Base-by-base conservation (phyloP, 1,284 basidiomycete species). In the Microbotryomycetes sp. region DNA sequence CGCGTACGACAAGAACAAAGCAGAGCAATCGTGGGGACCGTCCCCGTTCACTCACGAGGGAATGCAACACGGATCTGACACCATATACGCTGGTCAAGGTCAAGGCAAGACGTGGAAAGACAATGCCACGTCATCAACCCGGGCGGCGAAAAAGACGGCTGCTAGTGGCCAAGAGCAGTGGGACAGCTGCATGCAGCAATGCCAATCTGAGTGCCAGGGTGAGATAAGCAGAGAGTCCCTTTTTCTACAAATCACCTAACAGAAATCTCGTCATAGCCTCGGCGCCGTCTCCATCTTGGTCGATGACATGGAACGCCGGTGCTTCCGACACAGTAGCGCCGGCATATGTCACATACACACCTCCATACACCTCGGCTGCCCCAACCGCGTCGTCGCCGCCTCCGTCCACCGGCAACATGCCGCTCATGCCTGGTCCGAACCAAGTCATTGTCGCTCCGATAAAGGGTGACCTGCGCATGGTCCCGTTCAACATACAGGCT, bases 371-470 rank as follows among this genome's bases (percentile, higher is more conserved):
- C 18, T 18, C 35, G 9, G 35, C 35, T 41, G 35, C 35, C 18
- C 11, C 35, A 11, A 9, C 35, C 11, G 35, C 35, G 35, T 18
- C 35, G 35, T 41, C 35, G 9, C 11, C 35, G 9, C 11, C 35
- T 9, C 35, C 35, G 9, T 9, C 11, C 18, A 18, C 11, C 35
- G 35, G 35, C 30, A 24, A 13, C 16, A 52, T 55, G 1, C 41
- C 31, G 7, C 50, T 62, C 35, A 30, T 59, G 24, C 53, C 62
- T 1, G 60, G 56, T 0, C 60, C 61, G 0, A 53, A 52, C 1
- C 56, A 68, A n/a, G 64, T 68, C 18, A 53, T 68, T 35, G 66
- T 68, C 18, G 66, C 64, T n/a, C 66, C 64, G 4, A 65, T 63
- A 54, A 52, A 58, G 51, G 65, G 61, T 4, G 62, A 64, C 21